These are phyloP conservation scores for Ophiostoma novo-ulmi DNA, from an alignment of 2,329 filamentous ascomycete genomes.

Conservation along the genomic window DNA sequence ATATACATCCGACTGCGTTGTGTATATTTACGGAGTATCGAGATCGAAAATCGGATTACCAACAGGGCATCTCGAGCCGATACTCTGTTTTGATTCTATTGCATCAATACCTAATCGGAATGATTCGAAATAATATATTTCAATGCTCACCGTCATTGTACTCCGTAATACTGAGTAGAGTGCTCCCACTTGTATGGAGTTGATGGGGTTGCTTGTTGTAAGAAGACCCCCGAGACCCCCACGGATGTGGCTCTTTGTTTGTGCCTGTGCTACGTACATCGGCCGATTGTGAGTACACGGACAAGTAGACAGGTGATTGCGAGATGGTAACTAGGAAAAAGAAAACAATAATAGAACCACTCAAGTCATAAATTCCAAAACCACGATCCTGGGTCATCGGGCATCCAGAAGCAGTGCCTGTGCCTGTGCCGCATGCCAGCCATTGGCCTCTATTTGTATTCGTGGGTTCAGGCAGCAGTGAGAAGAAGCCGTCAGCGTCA, in stretches of 20 bases:
- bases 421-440: background rate
- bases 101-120: no score
- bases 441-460: background rate
- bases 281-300: background rate
- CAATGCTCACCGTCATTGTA: background rate
- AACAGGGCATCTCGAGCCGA: slow-evolving; percentile 4
- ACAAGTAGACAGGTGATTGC: background rate
- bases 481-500: background rate
- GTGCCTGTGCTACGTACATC: background rate
- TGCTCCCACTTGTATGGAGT: background rate
- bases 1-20: background rate
- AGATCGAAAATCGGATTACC: background rate
- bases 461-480: background rate
- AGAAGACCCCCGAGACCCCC: background rate
- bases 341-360: background rate
- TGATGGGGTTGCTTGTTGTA: background rate
- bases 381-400: background rate
- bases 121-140: no score
- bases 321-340: background rate
- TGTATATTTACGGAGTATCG: background rate
- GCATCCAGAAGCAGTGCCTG: background rate
- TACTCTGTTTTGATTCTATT: background rate
- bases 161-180: no score
- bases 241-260: background rate
- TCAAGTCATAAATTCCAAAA: background rate